Percentiles rank a stretch among this genome's conserved stretches.
These are phyloP conservation scores for Datura wrightii DNA, from an alignment of 257 asterid genomes.

Conservation along the genomic window DNA sequence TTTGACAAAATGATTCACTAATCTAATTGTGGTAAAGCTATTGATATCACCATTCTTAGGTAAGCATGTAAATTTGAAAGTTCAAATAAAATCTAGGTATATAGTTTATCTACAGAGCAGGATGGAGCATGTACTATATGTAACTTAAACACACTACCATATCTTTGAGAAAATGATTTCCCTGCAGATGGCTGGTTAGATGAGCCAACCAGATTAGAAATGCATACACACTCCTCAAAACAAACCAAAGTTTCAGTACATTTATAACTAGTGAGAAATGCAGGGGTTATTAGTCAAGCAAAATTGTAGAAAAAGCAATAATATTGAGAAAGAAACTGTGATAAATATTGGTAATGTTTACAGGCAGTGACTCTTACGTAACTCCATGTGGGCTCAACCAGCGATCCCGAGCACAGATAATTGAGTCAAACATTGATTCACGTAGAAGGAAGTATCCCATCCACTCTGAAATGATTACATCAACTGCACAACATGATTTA, in stretches of 20 bases:
- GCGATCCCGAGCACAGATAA: constrained; percentile 86
- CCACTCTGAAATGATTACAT: constrained; percentile 96
- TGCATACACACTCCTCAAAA: constrained; percentile 16
- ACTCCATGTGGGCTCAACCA: constrained; percentile 93
- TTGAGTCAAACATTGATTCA: constrained; percentile 99
- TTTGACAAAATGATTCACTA: constrained; percentile 9
- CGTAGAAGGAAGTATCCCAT: constrained; percentile 99
- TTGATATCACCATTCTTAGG: constrained; percentile 8
- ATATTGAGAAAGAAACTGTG: neutral
- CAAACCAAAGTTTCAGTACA: constrained; percentile 16
- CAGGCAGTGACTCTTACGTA: constrained; percentile 62
- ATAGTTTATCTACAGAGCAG: neutral
- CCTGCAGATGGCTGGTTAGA: neutral
- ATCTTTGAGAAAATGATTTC: neutral
- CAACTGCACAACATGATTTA: constrained; percentile 59
- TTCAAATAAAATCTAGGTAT: neutral
- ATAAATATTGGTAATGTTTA: constrained; percentile 1
- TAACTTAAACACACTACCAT: neutral
- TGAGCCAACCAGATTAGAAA: neutral
- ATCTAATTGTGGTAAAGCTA: neutral
- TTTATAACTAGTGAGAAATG: constrained; percentile 23
- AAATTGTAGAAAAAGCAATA: neutral
- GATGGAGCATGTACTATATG: constrained; percentile 3
- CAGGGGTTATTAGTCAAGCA: neutral
- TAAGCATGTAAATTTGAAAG: constrained; percentile 3